Conservation (phyloP, 495 filamentous ascomycete species). For the Podospora fimiseda region DNA sequence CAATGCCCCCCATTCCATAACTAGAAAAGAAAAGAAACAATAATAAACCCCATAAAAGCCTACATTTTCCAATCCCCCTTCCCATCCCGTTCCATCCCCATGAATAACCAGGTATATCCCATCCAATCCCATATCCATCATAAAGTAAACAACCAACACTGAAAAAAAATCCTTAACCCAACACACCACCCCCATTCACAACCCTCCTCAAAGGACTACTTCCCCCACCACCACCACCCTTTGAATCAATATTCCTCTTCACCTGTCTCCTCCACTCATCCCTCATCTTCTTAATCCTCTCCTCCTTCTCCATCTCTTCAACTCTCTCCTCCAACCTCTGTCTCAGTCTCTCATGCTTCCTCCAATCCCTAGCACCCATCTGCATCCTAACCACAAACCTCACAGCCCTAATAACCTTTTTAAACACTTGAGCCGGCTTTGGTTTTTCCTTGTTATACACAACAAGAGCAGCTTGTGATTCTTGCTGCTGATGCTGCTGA, state of each 20-base stretch:
- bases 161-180: neutral
- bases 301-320: slow-evolving; percentile 33
- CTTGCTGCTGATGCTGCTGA: slow-evolving; percentile 1
- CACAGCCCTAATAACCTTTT: slow-evolving; percentile 19
- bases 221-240: neutral
- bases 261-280: slow-evolving; percentile 25
- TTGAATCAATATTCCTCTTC: neutral
- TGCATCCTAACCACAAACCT: slow-evolving; percentile 38
- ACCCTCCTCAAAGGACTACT: too few species aligned
- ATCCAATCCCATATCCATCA: too few species aligned
- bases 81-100: too few species aligned
- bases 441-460: neutral
- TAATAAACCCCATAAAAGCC: too few species aligned
- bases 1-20: too few species aligned
- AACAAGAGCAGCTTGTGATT: neutral
- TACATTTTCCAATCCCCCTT: too few species aligned
- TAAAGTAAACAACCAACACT: too few species aligned
- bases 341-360: slow-evolving; percentile 32
- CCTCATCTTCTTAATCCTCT: slow-evolving; percentile 25
- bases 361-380: slow-evolving; percentile 36
- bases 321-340: slow-evolving; percentile 31
- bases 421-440: neutral
- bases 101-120: too few species aligned
- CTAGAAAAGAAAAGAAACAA: too few species aligned
- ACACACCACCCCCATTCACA: neutral